phyloP scores from a whole-genome alignment of 768 basidiomycete species.

The Pisolithus marmoratus region DNA sequence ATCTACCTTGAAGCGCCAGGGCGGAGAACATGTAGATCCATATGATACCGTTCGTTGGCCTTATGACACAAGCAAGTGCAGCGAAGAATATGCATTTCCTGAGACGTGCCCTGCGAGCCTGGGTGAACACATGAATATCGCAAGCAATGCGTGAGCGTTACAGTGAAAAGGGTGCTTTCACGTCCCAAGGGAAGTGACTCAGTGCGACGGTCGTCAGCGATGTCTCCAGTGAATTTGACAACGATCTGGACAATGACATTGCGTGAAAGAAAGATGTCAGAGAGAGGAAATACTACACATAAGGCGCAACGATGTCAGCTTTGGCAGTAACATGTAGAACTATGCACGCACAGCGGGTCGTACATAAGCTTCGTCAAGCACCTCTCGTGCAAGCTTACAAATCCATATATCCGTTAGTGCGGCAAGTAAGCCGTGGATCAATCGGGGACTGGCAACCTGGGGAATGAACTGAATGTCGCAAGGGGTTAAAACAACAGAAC shows the following conservation, averaged over 20 bases:
- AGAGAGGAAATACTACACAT: conserved; percentile 65
- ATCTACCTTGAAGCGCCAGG: conserved; percentile 50
- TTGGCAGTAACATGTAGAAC: background rate
- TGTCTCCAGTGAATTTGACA: conserved; percentile 93
- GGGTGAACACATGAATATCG: conserved; percentile 14
- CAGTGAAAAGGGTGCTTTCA: conserved; percentile 23
- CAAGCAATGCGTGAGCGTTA: conserved; percentile 14
- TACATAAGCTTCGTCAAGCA: conserved; percentile 54
- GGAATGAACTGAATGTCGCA: conserved; percentile 1
- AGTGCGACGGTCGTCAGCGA: conserved; percentile 77
- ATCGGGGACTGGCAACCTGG: conserved; percentile 69
- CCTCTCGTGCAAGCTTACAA: conserved; percentile 49
- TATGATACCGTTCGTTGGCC: conserved; percentile 86
- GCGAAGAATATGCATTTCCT: conserved; percentile 49
- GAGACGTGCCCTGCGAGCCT: conserved; percentile 28
- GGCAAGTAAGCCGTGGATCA: conserved; percentile 72
- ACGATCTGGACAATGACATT: conserved; percentile 75
- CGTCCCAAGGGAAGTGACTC: conserved; percentile 69
- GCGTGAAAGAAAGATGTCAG: conserved; percentile 85
- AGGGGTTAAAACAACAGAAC: background rate
- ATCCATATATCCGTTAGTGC: conserved; percentile 77
- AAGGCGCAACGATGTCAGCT: background rate
- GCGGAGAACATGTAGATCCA: conserved; percentile 69
- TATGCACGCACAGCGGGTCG: conserved; percentile 55
- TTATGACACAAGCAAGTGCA: conserved; percentile 70